phyloP scores from a whole-genome alignment of 148 eudicot species.

The Vaccinium darrowii region DNA sequence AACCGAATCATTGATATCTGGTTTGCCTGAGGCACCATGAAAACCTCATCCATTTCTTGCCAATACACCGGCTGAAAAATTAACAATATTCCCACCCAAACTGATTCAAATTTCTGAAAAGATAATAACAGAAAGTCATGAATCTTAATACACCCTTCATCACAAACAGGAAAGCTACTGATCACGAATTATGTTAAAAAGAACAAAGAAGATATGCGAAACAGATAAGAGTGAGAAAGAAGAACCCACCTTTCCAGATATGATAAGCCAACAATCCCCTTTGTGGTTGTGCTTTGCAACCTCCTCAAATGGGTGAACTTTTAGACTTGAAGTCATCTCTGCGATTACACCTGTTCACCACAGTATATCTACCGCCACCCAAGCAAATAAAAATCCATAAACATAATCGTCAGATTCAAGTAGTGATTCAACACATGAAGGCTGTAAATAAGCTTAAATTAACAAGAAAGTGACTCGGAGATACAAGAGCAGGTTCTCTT shows the following conservation, averaged over 20 bases:
- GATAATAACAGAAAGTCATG: not conserved
- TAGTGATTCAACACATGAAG: not conserved
- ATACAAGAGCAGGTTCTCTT: not conserved
- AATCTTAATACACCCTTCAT: not conserved
- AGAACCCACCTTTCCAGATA: slow-evolving; percentile 22
- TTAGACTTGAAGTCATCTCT: slow-evolving; percentile 13
- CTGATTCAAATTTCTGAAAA: not conserved
- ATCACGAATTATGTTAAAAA: not conserved
- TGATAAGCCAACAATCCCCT: slow-evolving; percentile 26
- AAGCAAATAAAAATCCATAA: not conserved
- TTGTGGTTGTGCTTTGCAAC: slow-evolving; percentile 24
- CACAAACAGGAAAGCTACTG: not conserved
- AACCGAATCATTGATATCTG: not conserved
- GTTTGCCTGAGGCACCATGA: not conserved
- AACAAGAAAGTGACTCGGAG: not conserved
- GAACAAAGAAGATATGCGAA: not conserved
- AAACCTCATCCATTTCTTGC: not conserved
- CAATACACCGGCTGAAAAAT: not conserved
- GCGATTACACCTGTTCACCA: not conserved
- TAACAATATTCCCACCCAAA: not conserved
- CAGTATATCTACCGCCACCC: not conserved
- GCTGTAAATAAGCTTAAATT: not conserved
- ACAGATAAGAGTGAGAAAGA: not conserved
- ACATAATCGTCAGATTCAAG: not conserved
- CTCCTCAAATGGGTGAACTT: slow-evolving; percentile 27